phyloP scores from a whole-genome alignment of 305 asterid genomes.

The Plantago coronopus region DNA sequence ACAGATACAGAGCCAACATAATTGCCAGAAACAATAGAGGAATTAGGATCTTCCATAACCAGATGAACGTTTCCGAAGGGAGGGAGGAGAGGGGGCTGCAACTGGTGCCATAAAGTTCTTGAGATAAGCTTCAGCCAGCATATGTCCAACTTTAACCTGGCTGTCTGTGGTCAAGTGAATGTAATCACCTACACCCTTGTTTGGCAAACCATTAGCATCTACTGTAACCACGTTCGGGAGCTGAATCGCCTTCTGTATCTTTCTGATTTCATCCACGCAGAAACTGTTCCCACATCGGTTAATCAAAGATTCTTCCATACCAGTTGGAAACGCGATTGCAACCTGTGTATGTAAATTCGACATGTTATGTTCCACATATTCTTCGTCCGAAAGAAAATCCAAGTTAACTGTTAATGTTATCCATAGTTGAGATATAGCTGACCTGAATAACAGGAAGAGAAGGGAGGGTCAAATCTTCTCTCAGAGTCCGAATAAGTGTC shows the following conservation, averaged over 20 bases:
- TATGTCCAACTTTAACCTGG: not conserved
- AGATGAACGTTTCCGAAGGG: no score
- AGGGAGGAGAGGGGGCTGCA: not conserved
- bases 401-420: no score
- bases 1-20: no score
- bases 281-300: not conserved
- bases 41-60: no score
- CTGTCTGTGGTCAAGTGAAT: not conserved
- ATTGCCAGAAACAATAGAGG: no score
- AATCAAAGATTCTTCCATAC: not conserved
- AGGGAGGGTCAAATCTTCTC: not conserved
- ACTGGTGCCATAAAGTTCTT: not conserved
- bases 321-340: not conserved
- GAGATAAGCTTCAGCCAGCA: conserved; percentile 4
- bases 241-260: not conserved
- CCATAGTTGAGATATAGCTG: no score
- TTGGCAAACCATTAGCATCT: not conserved
- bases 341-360: not conserved
- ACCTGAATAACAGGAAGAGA: conserved; percentile 3
- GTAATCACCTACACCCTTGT: not conserved
- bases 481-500: not conserved
- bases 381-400: no score
- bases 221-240: not conserved
- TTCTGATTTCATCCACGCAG: not conserved
- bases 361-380: not conserved